Base-by-base conservation (phyloP, 2,329 filamentous ascomycete species). In the Stenocarpella maydis region DNA sequence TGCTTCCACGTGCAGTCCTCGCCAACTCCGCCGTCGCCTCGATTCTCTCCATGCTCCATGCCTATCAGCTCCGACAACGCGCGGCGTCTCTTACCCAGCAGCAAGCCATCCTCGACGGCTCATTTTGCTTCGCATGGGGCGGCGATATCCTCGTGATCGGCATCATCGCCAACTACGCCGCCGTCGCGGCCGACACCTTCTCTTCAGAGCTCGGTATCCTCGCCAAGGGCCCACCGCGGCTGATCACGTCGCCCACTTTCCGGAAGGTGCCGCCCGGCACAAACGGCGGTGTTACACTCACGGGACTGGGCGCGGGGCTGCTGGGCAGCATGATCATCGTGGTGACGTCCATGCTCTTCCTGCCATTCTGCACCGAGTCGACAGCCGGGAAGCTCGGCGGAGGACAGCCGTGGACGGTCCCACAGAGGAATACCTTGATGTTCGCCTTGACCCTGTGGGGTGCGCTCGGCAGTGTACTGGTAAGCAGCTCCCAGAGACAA, bases 151-250 rank as follows among this genome's bases (percentile, higher is more conserved):
- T 91, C 4, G 82, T 91, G 14, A 76, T 91, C 24, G 90, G 90
- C 15, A 90, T 92, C 73, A 87, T 92, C 73, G 88, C 89, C 50
- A 95, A 97, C 82, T 99, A 99, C 77, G 95, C 94, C 31, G 93
- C 93, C 60, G 94, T 97, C 12, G 90, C 94, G 24, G 93, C 95
- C 61, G 96, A 99, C 79, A 99, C 96, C 0, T 96, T 98, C 78
- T 95, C 92, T 69, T 97, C 94, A 14, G 96, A 99, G 82, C 89
- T 99, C 24, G 96, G 96, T 17, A 99, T 99, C 68, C 85, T 99
- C 15, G 92, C 95, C 8, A 88, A 86, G 70, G 86, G 86, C 28
- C 83, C 88, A 53, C 96, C 96, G 10, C 90, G 95, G 43, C 88
- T 99, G 45, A 95, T 99, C 77, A 98, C 94, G 4, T 95, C 92